Evolutionary conservation across 495 filamentous ascomycete species (phyloP).

Genomic region (Choiromyces venosus): DNA sequence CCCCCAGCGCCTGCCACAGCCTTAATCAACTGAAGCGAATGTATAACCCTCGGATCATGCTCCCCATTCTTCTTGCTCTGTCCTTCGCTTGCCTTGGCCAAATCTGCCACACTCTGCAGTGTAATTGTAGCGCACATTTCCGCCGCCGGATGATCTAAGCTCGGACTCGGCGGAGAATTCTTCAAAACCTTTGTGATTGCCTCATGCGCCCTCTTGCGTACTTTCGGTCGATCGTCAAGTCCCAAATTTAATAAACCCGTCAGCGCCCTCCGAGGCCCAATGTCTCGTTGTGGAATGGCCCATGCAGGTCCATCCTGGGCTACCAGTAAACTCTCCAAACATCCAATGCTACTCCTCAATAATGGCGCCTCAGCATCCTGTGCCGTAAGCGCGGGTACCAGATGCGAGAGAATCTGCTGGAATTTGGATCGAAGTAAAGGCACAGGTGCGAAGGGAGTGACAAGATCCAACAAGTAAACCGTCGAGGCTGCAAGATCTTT

Average conservation of each 20-base stretch:
- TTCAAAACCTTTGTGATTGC: slow-evolving; percentile 76
- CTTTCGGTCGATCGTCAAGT: slow-evolving; percentile 86
- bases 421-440: slow-evolving; percentile 88
- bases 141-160: slow-evolving; percentile 83
- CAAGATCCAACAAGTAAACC: slow-evolving; percentile 90
- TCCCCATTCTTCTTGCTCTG: slow-evolving; percentile 67
- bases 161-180: slow-evolving; percentile 78
- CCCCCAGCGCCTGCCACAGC: slow-evolving; percentile 83
- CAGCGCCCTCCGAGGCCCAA: slow-evolving; percentile 81
- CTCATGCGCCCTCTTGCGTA: slow-evolving; percentile 89
- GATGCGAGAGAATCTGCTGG: slow-evolving; percentile 77
- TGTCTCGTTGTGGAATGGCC: slow-evolving; percentile 73
- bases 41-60: slow-evolving; percentile 78
- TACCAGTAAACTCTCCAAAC: slow-evolving; percentile 76
- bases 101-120: slow-evolving; percentile 65
- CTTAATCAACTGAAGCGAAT: slow-evolving; percentile 85
- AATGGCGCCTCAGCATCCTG: slow-evolving; percentile 82
- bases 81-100: slow-evolving; percentile 56
- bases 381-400: slow-evolving; percentile 74
- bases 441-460: slow-evolving; percentile 73
- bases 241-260: slow-evolving; percentile 79
- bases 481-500: slow-evolving; percentile 81
- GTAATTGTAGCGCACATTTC: slow-evolving; percentile 94
- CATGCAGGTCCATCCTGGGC: slow-evolving; percentile 84
- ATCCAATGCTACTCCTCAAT: slow-evolving; percentile 82